Evolutionary conservation across 2,329 filamentous ascomycete genomes (phyloP), one percentile per base, ranked within the genome.

Genomic region (Samsoniella hepiali): DNA sequence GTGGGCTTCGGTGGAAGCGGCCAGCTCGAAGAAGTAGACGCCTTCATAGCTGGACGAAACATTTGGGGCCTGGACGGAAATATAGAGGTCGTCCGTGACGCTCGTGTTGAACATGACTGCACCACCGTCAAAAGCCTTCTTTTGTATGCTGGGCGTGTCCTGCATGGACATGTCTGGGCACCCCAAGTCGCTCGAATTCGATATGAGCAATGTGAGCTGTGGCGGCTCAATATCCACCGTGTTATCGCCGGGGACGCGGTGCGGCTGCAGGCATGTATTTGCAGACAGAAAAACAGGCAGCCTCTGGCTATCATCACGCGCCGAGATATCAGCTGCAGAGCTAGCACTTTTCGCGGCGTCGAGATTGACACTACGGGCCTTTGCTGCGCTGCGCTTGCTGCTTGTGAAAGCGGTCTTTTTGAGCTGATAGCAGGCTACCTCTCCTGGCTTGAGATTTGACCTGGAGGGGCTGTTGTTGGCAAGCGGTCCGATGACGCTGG

Each of bases 201-300:
- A 96, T 55, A 97, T 80, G 70, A 90, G 96, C 10, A 98, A 78
- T 13, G 84, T 84, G 58, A 98, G 82, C 70, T 96, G 93, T 1
- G 90, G 89, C 13, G 90, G 84, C 32, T 68, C 65, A n/a, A 36
- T 56, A 56, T 60, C 51, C 1, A 36, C 36, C 27, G 58, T 32
- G 34, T 64, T 57, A 36, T 66, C 64, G 50, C 67, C 67, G 9
- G 65, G 44, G 47, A 67, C 58, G 5, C 82, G 79, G 27, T 76
- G 73, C 13, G 94, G 95, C 69, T 96, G 92, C 32, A 85, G 76
- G 75, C 95, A 99, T 1, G 91, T 93, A 68, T 93, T 98, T 50
- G 93, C 87, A 2, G 93, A 93, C 61, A 99, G 82, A 74, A 90
- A 97, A 9, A 62, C n/a, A 3, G 98, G 79, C 1, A 77, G 84